Evolutionary conservation across 345 rosid species (phyloP).

Genomic region (Noccaea caerulescens): DNA sequence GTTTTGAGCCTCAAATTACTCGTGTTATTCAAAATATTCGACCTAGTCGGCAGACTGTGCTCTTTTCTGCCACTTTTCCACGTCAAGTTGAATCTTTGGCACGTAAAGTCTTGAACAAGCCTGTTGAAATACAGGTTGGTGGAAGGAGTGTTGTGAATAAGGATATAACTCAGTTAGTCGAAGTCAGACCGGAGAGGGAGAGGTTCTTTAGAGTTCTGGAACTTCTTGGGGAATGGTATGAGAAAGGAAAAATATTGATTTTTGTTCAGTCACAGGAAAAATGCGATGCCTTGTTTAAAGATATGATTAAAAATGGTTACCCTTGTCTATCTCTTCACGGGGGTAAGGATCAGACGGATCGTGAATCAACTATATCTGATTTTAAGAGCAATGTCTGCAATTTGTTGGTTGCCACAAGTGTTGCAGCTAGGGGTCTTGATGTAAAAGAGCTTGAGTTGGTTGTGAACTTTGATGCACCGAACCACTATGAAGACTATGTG

Average conservation of each 20-base stretch:
- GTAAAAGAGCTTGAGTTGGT: slow-evolving; percentile 97
- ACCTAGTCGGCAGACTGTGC: slow-evolving; percentile 94
- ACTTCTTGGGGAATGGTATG: slow-evolving; percentile 95
- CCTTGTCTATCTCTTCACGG: slow-evolving; percentile 98
- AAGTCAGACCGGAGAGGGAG: slow-evolving; percentile 89
- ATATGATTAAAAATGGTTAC: slow-evolving; percentile 74
- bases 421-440: slow-evolving; percentile 97
- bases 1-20: slow-evolving; percentile 94
- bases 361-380: slow-evolving; percentile 89
- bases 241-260: slow-evolving; percentile 86
- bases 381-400: slow-evolving; percentile 92
- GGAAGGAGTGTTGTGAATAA: slow-evolving; percentile 98
- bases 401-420: slow-evolving; percentile 84
- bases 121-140: slow-evolving; percentile 90
- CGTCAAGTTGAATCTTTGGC: slow-evolving; percentile 96
- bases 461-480: slow-evolving; percentile 86
- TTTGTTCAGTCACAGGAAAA: slow-evolving; percentile 92
- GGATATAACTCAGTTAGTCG: slow-evolving; percentile 88
- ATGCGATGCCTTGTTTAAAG: slow-evolving; percentile 83
- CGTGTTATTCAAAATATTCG: slow-evolving; percentile 91
- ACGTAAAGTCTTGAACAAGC: slow-evolving; percentile 80
- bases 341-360: slow-evolving; percentile 95
- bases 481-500: slow-evolving; percentile 96
- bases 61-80: slow-evolving; percentile 96
- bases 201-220: slow-evolving; percentile 86